Evolutionary conservation across 352 stramenopile genomes (phyloP).

Genomic region (Phytophthora idaei): DNA sequence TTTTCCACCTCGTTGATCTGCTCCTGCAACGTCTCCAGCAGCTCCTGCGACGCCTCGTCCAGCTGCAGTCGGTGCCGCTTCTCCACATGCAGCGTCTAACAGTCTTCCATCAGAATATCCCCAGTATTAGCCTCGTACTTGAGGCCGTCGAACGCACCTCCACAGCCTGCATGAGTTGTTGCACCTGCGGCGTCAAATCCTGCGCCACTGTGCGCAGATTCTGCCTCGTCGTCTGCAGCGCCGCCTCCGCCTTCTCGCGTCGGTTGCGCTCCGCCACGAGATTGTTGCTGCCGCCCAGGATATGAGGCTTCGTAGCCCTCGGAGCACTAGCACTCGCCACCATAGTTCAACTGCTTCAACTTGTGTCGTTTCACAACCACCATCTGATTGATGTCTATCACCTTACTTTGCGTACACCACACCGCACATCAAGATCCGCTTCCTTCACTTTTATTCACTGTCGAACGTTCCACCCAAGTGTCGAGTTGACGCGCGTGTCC

Average conservation of each 20-base stretch:
- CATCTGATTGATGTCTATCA: neutral
- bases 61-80: slow-evolving; percentile 61
- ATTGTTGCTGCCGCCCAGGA: slow-evolving; percentile 75
- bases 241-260: slow-evolving; percentile 56
- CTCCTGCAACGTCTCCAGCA: slow-evolving; percentile 57
- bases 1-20: slow-evolving; percentile 54
- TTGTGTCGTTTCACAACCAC: slow-evolving; percentile 13
- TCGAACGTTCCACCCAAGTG: too few relatives aligned
- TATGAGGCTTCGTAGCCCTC: slow-evolving; percentile 38
- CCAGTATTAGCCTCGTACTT: neutral
- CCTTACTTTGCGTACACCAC: neutral
- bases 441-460: neutral
- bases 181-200: slow-evolving; percentile 55
- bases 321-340: neutral
- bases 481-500: too few relatives aligned
- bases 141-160: slow-evolving; percentile 35
- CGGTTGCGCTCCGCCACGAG: slow-evolving; percentile 61
- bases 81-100: slow-evolving; percentile 60
- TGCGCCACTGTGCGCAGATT: slow-evolving; percentile 46
- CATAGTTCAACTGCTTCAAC: slow-evolving; percentile 20
- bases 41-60: slow-evolving; percentile 62
- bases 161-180: slow-evolving; percentile 50
- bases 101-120: neutral
- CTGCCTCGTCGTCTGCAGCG: slow-evolving; percentile 40
- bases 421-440: slow-evolving; percentile 1